Percentiles rank a stretch among this genome's conserved stretches.
Conservation (phyloP, 495 filamentous ascomycete species). For the Aspergillus saccharolyticus region DNA sequence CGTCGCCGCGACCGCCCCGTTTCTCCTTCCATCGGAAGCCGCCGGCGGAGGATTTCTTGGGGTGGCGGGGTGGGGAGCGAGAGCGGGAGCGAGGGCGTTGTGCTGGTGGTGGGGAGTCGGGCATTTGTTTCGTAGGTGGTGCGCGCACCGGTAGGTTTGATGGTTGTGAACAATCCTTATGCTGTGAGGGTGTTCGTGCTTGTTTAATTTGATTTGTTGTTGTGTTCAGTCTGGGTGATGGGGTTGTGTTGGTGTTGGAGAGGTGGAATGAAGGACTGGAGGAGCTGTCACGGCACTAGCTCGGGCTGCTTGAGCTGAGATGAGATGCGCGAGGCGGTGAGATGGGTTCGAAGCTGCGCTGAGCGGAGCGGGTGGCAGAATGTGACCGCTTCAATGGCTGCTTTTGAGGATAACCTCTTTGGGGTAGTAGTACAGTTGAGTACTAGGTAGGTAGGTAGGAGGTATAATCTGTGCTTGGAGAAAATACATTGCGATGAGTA, state of each 20-base stretch:
- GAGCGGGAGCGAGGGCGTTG: conserved; percentile 11
- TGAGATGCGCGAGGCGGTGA: too few species aligned
- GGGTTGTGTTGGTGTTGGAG: background rate
- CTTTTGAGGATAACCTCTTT: background rate
- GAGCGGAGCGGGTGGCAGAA: background rate
- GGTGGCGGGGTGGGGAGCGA: conserved; percentile 15
- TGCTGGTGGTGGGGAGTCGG: conserved; percentile 7
- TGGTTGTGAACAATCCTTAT: background rate
- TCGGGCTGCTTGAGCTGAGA: too few species aligned
- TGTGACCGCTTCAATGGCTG: background rate
- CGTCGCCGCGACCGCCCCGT: conserved; percentile 6
- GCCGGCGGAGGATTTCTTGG: conserved; percentile 7
- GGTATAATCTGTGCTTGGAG: too few species aligned
- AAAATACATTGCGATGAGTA: too few species aligned
- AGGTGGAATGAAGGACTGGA: too few species aligned
- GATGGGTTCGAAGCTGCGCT: background rate
- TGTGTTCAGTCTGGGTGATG: background rate
- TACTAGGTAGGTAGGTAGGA: too few species aligned
- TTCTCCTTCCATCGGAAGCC: conserved; percentile 20
- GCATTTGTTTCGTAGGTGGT: conserved; percentile 2
- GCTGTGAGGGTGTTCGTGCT: too few species aligned
- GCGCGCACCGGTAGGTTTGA: background rate
- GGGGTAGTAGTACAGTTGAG: background rate
- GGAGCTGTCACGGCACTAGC: too few species aligned
- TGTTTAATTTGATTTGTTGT: too few species aligned